Evolutionary conservation across 495 filamentous ascomycete genomes (phyloP).

Genomic region (Immersiella caudata): DNA sequence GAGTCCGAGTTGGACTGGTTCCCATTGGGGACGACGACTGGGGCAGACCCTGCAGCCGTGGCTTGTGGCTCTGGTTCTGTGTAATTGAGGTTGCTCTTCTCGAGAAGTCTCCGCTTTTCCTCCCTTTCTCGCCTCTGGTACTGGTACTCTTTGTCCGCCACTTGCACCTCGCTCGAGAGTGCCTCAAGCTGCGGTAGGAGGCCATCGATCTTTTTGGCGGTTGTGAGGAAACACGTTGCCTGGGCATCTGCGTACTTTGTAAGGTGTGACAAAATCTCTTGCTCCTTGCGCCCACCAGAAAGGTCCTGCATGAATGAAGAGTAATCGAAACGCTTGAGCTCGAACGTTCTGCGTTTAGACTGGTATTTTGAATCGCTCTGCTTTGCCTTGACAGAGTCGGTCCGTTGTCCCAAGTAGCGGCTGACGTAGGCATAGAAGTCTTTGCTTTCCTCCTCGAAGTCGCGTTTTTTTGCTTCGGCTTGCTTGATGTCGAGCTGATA

Average conservation of each 20-base stretch:
- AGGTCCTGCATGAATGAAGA: slow-evolving; percentile 99
- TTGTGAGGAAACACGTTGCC: slow-evolving; percentile 75
- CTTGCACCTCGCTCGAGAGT: slow-evolving; percentile 82
- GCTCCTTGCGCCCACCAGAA: slow-evolving; percentile 95
- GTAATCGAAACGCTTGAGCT: slow-evolving; percentile 97
- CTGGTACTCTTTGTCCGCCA: slow-evolving; percentile 94
- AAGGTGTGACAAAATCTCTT: slow-evolving; percentile 93
- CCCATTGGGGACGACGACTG: slow-evolving; percentile 43
- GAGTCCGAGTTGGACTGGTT: slow-evolving; percentile 55
- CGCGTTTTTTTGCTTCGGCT: slow-evolving; percentile 93
- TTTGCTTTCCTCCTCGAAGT: slow-evolving; percentile 97
- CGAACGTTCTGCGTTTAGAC: slow-evolving; percentile 87
- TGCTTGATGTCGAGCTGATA: slow-evolving; percentile 98
- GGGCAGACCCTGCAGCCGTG: slow-evolving; percentile 30
- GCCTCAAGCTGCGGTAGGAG: slow-evolving; percentile 92
- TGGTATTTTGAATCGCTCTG: slow-evolving; percentile 99
- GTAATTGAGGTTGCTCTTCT: slow-evolving; percentile 84
- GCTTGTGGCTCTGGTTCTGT: slow-evolving; percentile 66
- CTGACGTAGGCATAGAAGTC: slow-evolving; percentile 96
- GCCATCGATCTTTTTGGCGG: slow-evolving; percentile 83
- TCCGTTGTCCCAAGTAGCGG: slow-evolving; percentile 90
- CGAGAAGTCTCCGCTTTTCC: slow-evolving; percentile 83
- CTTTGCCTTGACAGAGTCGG: slow-evolving; percentile 96
- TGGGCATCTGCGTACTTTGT: slow-evolving; percentile 94
- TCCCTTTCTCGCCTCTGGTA: slow-evolving; percentile 90